A percentile compares a stretch with the other conserved stretches of the same genome.
These are phyloP conservation scores for Leishmania braziliensis DNA, from an alignment of 208 protist species.

Conservation along the genomic window DNA sequence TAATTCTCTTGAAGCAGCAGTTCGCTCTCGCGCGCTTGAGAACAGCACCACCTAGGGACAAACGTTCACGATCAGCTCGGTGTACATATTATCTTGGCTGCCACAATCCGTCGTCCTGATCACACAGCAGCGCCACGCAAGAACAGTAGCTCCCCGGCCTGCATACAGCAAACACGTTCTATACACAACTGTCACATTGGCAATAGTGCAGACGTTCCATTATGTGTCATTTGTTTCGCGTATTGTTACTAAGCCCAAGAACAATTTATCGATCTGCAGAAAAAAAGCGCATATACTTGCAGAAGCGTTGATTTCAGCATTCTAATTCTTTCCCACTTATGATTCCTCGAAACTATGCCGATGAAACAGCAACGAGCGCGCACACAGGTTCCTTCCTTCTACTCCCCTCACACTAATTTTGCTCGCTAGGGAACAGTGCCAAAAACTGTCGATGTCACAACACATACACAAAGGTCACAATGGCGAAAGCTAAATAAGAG, in stretches of 20 bases:
- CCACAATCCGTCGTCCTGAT: not conserved
- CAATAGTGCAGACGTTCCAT: too few species aligned
- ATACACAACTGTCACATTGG: not conserved
- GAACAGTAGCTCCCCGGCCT: too few species aligned
- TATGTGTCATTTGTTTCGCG: not conserved
- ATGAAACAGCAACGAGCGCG: not conserved
- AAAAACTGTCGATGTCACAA: not conserved
- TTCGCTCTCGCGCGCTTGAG: not conserved
- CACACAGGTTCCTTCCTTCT: not conserved
- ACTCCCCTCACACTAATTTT: not conserved
- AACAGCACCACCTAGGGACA: not conserved
- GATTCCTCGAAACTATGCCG: not conserved
- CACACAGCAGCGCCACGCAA: not conserved
- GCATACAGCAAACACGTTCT: not conserved
- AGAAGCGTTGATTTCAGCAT: not conserved
- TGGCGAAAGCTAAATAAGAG: constrained; percentile 22
- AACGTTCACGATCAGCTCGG: not conserved
- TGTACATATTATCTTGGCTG: not conserved
- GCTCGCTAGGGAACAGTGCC: not conserved
- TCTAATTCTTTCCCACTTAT: too few species aligned
- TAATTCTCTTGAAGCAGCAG: not conserved
- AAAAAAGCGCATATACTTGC: not conserved
- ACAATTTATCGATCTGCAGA: not conserved
- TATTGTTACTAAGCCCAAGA: not conserved
- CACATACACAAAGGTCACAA: not conserved